These are phyloP conservation scores for Neodidymelliopsis sp. DNA, from an alignment of 2,329 filamentous ascomycete genomes.

Conservation along the genomic window DNA sequence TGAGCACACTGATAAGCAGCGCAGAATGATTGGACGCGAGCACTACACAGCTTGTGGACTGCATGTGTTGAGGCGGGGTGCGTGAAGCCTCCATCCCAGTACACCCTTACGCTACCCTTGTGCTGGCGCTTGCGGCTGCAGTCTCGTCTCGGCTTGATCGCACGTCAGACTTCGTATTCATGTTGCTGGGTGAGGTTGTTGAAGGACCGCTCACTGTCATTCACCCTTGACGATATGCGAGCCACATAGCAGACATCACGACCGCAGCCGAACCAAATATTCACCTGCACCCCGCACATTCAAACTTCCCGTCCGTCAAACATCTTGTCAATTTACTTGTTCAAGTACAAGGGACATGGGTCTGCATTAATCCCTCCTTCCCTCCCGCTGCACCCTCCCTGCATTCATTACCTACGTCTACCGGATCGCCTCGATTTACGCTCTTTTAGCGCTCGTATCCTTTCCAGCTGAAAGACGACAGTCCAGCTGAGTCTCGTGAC, in stretches of 20 bases:
- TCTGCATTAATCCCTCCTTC: slow-evolving; percentile 11
- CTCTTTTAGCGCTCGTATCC: no score
- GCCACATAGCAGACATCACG: not conserved
- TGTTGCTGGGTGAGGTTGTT: no score
- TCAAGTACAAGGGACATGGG: slow-evolving; percentile 9
- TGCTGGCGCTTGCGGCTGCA: slow-evolving; percentile 11
- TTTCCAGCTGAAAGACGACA: no score
- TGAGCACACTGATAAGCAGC: slow-evolving; percentile 17
- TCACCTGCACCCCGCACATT: not conserved
- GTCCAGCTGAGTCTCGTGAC: no score
- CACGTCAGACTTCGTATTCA: no score
- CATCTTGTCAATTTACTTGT: slow-evolving; percentile 3
- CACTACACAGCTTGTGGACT: slow-evolving; percentile 6
- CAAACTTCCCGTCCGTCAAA: no score
- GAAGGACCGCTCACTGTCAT: slow-evolving; percentile 1
- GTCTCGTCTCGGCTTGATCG: slow-evolving; percentile 6
- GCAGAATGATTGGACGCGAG: slow-evolving; percentile 1
- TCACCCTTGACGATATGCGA: not conserved
- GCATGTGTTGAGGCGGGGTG: slow-evolving; percentile 23
- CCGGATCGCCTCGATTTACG: no score
- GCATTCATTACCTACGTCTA: no score
- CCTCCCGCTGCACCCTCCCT: slow-evolving; percentile 14
- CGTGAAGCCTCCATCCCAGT: slow-evolving; percentile 11
- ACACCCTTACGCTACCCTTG: slow-evolving; percentile 12
- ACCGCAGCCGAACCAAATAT: not conserved